A percentile compares a stretch with the other conserved stretches of the same genome.
phyloP scores from a whole-genome alignment of 768 basidiomycete species.

The Austroboletus eburneus region DNA sequence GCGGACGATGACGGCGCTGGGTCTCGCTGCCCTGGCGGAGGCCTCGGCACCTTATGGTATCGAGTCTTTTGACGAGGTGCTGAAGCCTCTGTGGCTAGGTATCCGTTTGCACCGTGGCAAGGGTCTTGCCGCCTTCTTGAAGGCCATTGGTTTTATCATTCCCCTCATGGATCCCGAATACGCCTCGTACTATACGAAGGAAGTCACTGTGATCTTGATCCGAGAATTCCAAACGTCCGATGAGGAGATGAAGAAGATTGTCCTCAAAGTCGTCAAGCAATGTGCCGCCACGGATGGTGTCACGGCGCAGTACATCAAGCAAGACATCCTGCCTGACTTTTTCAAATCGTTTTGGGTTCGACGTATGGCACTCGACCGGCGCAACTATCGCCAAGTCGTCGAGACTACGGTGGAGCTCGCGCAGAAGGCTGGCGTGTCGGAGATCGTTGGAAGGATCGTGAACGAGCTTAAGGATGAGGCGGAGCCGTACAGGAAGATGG shows the following conservation, averaged over 20 bases:
- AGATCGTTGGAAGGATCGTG: constrained; percentile 84
- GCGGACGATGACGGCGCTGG: constrained; percentile 74
- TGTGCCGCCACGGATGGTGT: constrained; percentile 99
- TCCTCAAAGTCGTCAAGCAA: constrained; percentile 97
- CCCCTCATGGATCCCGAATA: constrained; percentile 99
- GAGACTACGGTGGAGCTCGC: constrained; percentile 99
- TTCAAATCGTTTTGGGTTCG: constrained; percentile 99
- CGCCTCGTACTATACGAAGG: constrained; percentile 98
- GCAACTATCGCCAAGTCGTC: constrained; percentile 96
- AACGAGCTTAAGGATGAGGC: constrained; percentile 54
- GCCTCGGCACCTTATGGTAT: constrained; percentile 98
- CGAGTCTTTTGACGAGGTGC: constrained; percentile 97
- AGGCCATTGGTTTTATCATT: constrained; percentile 98
- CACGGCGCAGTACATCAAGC: constrained; percentile 90
- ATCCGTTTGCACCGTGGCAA: constrained; percentile 77
- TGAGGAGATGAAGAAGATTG: constrained; percentile 99
- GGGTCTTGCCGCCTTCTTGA: constrained; percentile 72
- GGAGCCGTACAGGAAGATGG: constrained; percentile 96
- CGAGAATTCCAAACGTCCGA: constrained; percentile 99
- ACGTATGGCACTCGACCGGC: constrained; percentile 93
- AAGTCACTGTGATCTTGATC: constrained; percentile 93
- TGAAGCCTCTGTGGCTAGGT: constrained; percentile 74
- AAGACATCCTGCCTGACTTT: constrained; percentile 97
- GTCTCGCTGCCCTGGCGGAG: constrained; percentile 89
- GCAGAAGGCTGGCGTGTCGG: constrained; percentile 93